These are phyloP conservation scores for Diaporthe longicolla DNA, from an alignment of 2,329 filamentous ascomycete species.

Conservation along the genomic window DNA sequence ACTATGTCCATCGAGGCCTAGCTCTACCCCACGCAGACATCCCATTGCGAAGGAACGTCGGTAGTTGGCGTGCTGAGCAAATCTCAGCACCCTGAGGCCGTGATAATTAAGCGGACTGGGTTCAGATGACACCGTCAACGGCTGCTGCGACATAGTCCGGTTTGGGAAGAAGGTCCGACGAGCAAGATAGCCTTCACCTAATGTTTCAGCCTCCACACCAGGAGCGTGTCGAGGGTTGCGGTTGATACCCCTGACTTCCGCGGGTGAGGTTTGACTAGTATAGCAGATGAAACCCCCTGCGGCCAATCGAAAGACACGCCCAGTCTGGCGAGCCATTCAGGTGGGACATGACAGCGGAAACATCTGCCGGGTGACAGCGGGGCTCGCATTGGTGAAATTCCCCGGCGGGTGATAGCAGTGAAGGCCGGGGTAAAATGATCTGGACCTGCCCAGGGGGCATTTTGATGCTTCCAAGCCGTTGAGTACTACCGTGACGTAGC, in stretches of 20 bases:
- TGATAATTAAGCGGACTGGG: neutral
- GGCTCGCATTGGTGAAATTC: neutral
- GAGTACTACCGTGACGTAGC: slow-evolving; percentile 8
- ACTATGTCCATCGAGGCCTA: neutral
- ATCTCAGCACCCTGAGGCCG: neutral
- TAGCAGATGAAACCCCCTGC: slow-evolving; percentile 9
- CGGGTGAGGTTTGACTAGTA: slow-evolving; percentile 25
- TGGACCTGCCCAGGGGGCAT: neutral
- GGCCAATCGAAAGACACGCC: slow-evolving; percentile 20
- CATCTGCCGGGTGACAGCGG: slow-evolving; percentile 24
- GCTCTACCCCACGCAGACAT: slow-evolving; percentile 5
- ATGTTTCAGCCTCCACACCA: slow-evolving; percentile 33
- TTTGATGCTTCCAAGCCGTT: neutral
- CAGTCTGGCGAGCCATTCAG: slow-evolving; percentile 28
- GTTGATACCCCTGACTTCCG: neutral
- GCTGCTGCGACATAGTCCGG: slow-evolving; percentile 27
- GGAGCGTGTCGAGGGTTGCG: slow-evolving; percentile 18
- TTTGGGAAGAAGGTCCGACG: slow-evolving; percentile 26
- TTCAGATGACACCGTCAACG: slow-evolving; percentile 29
- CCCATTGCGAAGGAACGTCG: neutral
- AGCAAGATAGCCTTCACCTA: slow-evolving; percentile 33
- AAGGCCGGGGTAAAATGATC: neutral
- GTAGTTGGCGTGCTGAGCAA: neutral
- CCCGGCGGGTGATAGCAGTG: neutral
- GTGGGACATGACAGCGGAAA: slow-evolving; percentile 30